These are phyloP conservation scores for Laguncularia racemosa DNA, from an alignment of 345 rosid species.

Conservation along the genomic window DNA sequence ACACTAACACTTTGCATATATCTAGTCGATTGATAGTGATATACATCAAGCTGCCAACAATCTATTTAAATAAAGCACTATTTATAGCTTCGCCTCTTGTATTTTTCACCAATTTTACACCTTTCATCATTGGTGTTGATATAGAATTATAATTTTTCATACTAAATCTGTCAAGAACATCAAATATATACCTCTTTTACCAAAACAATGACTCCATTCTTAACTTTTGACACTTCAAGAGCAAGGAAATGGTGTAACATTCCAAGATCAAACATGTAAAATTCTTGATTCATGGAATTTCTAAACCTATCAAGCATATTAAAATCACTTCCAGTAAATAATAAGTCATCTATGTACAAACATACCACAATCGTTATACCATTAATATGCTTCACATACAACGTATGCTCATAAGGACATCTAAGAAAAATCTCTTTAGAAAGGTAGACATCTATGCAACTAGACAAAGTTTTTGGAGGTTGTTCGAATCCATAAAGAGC, in stretches of 20 bases:
- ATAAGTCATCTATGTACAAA: background rate
- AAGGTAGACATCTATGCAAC: background rate
- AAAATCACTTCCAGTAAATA: background rate
- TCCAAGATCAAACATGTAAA: background rate
- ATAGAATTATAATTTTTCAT: background rate
- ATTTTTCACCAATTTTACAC: background rate
- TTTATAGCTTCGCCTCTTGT: too few relatives aligned
- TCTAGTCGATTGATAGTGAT: too few relatives aligned
- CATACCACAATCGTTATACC: background rate
- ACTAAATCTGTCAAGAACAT: background rate
- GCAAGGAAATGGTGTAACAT: background rate
- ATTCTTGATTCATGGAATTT: background rate
- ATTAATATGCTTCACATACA: background rate
- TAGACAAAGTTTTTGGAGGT: background rate
- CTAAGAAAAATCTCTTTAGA: background rate
- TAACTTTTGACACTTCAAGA: background rate
- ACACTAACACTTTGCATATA: too few relatives aligned
- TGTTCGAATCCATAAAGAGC: background rate
- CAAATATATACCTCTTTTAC: background rate
- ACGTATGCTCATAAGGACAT: background rate
- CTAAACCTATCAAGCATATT: background rate
- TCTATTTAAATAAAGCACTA: too few relatives aligned
- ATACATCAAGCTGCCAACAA: too few relatives aligned
- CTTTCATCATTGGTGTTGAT: background rate
- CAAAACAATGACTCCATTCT: background rate